Conservation (phyloP, 768 basidiomycete genomes). For the Lactifluus subvellereus region DNA sequence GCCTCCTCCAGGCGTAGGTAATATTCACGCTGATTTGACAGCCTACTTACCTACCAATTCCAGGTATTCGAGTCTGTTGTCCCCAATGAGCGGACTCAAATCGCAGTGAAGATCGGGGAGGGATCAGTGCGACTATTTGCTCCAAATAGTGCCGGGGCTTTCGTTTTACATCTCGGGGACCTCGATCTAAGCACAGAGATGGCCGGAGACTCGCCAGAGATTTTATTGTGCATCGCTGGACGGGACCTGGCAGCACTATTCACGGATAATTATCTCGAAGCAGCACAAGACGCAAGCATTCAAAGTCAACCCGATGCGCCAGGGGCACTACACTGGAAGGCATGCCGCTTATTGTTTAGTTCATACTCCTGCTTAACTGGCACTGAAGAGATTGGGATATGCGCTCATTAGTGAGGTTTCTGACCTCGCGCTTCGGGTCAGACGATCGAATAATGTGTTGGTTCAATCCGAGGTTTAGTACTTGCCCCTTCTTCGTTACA, state of each 20-base stretch:
- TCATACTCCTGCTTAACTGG: not conserved
- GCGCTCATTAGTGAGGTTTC: slow-evolving; percentile 58
- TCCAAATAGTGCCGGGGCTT: slow-evolving; percentile 52
- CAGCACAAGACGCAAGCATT: slow-evolving; percentile 27
- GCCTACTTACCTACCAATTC: slow-evolving; percentile 18
- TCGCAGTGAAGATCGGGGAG: slow-evolving; percentile 61
- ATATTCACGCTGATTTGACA: not conserved
- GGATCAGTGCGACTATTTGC: slow-evolving; percentile 59
- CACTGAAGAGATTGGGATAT: slow-evolving; percentile 53
- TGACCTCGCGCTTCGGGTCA: slow-evolving; percentile 34
- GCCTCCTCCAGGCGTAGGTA: slow-evolving; percentile 81
- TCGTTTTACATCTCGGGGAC: slow-evolving; percentile 62
- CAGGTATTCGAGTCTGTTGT: slow-evolving; percentile 90
- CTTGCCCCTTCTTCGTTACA: not conserved
- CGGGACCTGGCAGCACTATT: slow-evolving; percentile 47
- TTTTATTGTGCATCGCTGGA: slow-evolving; percentile 44
- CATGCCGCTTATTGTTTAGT: slow-evolving; percentile 30
- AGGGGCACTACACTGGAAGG: slow-evolving; percentile 53
- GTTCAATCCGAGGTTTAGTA: slow-evolving; percentile 9
- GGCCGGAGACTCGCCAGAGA: slow-evolving; percentile 56
- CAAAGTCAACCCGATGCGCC: slow-evolving; percentile 2
- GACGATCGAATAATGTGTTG: slow-evolving; percentile 4
- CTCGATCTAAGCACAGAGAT: slow-evolving; percentile 69
- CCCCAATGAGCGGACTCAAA: slow-evolving; percentile 76
- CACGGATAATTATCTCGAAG: slow-evolving; percentile 44